Conservation (phyloP, 805 yeast genomes). For the Yamadazyma ubonensis region DNA sequence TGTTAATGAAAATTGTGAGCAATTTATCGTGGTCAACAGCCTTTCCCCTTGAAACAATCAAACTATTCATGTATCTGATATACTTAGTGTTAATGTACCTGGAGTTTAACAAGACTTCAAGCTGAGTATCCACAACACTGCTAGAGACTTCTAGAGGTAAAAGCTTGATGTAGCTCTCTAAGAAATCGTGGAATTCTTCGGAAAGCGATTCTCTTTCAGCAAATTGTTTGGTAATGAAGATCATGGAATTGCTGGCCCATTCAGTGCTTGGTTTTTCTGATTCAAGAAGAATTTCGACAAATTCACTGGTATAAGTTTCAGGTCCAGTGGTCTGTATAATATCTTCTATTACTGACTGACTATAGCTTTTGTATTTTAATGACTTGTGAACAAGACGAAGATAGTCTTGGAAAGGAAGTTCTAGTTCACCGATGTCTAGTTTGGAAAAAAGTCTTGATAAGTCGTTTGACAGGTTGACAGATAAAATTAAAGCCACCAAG, state of each 20-base stretch:
- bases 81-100: constrained; percentile 47
- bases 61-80: constrained; percentile 45
- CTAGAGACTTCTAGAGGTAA: constrained; percentile 35
- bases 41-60: constrained; percentile 28
- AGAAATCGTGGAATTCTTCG: constrained; percentile 30
- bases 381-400: constrained; percentile 4
- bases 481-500: too few species aligned
- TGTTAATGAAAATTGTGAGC: constrained; percentile 44
- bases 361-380: neutral
- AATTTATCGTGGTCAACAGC: constrained; percentile 40
- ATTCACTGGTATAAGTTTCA: constrained; percentile 3
- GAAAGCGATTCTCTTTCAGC: constrained; percentile 46
- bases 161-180: constrained; percentile 16
- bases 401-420: neutral
- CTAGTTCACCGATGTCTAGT: neutral
- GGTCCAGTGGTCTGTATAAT: neutral
- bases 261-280: neutral
- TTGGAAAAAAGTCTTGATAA: constrained; percentile 2
- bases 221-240: constrained; percentile 62
- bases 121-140: constrained; percentile 56
- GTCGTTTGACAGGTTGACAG: neutral
- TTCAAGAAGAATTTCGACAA: constrained; percentile 2
- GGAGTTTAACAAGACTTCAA: constrained; percentile 55
- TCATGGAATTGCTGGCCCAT: constrained; percentile 59
- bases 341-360: neutral